phyloP scores from a whole-genome alignment of 2,329 filamentous ascomycete species.

The Bipolaris gigantea region DNA sequence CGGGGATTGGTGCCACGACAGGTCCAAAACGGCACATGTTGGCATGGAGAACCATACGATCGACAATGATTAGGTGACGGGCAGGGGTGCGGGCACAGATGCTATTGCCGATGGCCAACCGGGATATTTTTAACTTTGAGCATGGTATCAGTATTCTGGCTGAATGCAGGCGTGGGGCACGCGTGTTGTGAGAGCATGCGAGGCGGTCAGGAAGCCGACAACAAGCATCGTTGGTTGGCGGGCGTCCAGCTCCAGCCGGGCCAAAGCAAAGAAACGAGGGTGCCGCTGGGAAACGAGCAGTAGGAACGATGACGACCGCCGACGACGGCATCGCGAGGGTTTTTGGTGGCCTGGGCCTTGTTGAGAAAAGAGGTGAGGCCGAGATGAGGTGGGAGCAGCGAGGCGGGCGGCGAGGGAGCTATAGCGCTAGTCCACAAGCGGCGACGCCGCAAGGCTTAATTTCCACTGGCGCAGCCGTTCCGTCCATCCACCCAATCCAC shows the following conservation, averaged over 20 bases:
- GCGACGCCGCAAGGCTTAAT: slow-evolving; percentile 17
- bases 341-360: not conserved
- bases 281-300: not conserved
- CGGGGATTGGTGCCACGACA: slow-evolving; percentile 11
- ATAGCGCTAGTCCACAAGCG: no score
- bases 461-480: slow-evolving; percentile 22
- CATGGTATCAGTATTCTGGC: slow-evolving; percentile 7
- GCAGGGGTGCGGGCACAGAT: slow-evolving; percentile 5
- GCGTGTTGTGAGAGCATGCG: slow-evolving; percentile 14
- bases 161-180: slow-evolving; percentile 16
- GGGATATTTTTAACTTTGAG: slow-evolving; percentile 1
- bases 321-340: slow-evolving; percentile 8
- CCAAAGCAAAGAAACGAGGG: not conserved
- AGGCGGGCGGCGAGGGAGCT: not conserved
- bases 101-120: slow-evolving; percentile 9
- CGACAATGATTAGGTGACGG: slow-evolving; percentile 9
- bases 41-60: slow-evolving; percentile 12
- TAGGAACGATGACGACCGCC: slow-evolving; percentile 11
- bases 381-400: slow-evolving; percentile 25
- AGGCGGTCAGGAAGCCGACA: slow-evolving; percentile 9
- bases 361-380: slow-evolving; percentile 18
- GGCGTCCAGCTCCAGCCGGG: not conserved
- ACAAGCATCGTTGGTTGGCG: not conserved
- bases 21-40: slow-evolving; percentile 19
- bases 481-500: slow-evolving; percentile 5